Base-by-base conservation (phyloP, 768 basidiomycete genomes). In the Termitomyces sp. region DNA sequence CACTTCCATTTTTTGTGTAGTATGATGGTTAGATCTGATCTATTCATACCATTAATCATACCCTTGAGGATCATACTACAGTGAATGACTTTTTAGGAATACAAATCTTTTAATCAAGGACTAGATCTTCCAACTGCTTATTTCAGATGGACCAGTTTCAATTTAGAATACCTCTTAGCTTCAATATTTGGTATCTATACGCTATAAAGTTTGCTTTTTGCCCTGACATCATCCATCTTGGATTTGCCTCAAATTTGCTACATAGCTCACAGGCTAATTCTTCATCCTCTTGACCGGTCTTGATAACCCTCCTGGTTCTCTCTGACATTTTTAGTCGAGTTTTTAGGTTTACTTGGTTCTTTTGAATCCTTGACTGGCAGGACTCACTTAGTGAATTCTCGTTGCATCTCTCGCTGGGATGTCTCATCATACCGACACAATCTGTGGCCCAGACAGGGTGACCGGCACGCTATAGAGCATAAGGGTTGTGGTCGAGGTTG, bases 391-490 rank as follows among this genome's bases (percentile, higher is more conserved):
- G n/a, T 13, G 9, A 12, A 55, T 46, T 36, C 6, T 29, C 6
- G 29, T 6, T 29, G 29, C 29, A 45, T 54, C 44, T 54, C 54
- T 4, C 44, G n/a, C 12, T 54, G 54, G 15, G 44, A 55, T 8
- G 9, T 33, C 24, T 55, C 44, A 26, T 46, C 54, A 18, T 47
- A 55, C n/a, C 22, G 12, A 47, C 31, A 13, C 31, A 33, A 29
- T 46, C 47, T 44, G 47, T 46, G 10, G 24, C 54, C 54, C 54
- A 47, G 7, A 46, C 54, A 1, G 68, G 69, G 0, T 66, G 65
- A 0, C 74, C 75, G 0, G 75, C 69, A 15, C 68, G 29, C 54
- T 71, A 59, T 1, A 74, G 75, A 12, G 68, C 74, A 22, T 74
- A 63, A 2, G 74, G 75, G 39, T 75, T 72, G 44, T 65, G 68